Percentiles rank a stretch among this genome's conserved stretches.
phyloP scores from a whole-genome alignment of 768 basidiomycete species.

The Rhizopogon vulgaris region DNA sequence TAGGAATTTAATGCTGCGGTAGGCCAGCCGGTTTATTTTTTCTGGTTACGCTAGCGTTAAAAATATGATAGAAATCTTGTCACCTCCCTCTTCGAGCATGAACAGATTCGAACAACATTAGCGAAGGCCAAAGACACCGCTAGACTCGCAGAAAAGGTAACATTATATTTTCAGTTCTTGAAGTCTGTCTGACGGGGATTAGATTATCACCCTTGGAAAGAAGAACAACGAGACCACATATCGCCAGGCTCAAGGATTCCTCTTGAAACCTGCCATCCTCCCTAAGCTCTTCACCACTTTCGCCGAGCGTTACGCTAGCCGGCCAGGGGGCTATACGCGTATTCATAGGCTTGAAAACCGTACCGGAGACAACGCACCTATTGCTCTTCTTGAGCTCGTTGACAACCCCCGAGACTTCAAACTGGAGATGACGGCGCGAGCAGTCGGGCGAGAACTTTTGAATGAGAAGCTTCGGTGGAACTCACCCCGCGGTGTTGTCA shows the following conservation, averaged over 20 bases:
- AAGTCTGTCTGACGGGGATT: constrained; percentile 3
- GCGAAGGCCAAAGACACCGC: constrained; percentile 93
- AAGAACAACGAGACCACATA: constrained; percentile 67
- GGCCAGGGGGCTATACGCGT: constrained; percentile 93
- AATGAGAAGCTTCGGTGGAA: constrained; percentile 44
- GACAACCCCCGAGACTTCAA: constrained; percentile 88
- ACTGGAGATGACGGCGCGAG: constrained; percentile 82
- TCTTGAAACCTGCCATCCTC: constrained; percentile 64
- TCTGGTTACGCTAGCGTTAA: constrained; percentile 2
- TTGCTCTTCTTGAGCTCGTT: constrained; percentile 90
- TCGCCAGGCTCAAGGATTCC: constrained; percentile 68
- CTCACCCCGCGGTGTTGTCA: constrained; percentile 42
- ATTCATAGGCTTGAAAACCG: constrained; percentile 90
- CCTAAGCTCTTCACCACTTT: constrained; percentile 83
- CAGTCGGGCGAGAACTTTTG: constrained; percentile 80
- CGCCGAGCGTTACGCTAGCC: constrained; percentile 68
- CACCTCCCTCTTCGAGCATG: constrained; percentile 89
- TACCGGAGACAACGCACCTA: constrained; percentile 87
- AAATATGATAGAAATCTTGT: constrained; percentile 70
- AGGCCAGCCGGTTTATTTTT: constrained; percentile 11
- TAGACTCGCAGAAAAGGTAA: constrained; percentile 87
- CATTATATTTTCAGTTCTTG: not conserved
- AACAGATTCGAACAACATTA: constrained; percentile 92
- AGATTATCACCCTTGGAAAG: constrained; percentile 94
- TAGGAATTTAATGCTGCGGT: constrained; percentile 91